phyloP scores from a whole-genome alignment of 805 yeast genomes.

The Schwanniomyces polymorphus region DNA sequence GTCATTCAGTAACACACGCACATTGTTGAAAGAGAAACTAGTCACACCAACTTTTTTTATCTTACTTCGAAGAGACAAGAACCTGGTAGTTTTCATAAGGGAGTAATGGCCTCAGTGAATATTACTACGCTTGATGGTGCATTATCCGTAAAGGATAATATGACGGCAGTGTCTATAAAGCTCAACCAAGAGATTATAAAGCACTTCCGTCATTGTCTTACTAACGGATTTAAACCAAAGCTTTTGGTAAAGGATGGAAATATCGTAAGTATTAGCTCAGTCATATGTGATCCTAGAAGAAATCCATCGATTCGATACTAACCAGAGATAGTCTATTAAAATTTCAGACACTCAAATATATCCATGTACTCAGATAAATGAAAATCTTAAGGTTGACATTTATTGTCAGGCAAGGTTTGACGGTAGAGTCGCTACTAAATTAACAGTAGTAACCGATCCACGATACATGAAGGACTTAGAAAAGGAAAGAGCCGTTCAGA shows the following conservation, averaged over 20 bases:
- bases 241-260: slow-evolving; percentile 37
- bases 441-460: slow-evolving; percentile 31
- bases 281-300: background rate
- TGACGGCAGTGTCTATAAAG: slow-evolving; percentile 25
- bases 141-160: background rate
- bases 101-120: background rate
- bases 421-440: slow-evolving; percentile 31
- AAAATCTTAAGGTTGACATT: slow-evolving; percentile 35
- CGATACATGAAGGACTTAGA: slow-evolving; percentile 21
- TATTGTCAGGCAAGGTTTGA: slow-evolving; percentile 22
- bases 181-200: slow-evolving; percentile 25
- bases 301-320: slow-evolving; percentile 12
- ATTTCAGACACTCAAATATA: slow-evolving; percentile 23
- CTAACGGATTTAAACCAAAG: slow-evolving; percentile 20
- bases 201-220: slow-evolving; percentile 20
- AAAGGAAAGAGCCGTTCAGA: background rate
- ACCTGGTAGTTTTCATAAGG: background rate
- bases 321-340: slow-evolving; percentile 25
- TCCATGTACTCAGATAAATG: slow-evolving; percentile 35
- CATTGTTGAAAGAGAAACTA: background rate
- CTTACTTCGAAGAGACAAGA: background rate
- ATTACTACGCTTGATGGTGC: background rate
- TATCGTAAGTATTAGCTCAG: slow-evolving; percentile 22
- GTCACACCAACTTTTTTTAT: background rate
- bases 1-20: background rate